Evolutionary conservation across 176 grass and related monocot genomes (phyloP), one percentile per base, ranked within the genome.

Genomic region (Metroxylon sagu): DNA sequence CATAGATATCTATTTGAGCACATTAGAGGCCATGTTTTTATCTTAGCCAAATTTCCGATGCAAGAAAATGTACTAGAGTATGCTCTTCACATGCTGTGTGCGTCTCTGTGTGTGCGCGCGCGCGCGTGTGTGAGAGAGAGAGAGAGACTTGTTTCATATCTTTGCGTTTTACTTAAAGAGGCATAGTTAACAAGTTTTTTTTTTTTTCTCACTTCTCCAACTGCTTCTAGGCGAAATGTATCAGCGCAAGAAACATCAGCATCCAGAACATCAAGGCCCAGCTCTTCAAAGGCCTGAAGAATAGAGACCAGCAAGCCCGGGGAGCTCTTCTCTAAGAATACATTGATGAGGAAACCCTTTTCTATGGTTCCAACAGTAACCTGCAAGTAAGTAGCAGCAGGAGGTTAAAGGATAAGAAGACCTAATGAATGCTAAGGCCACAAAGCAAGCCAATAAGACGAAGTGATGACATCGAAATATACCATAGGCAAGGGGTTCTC

Each of bases 271-370:
- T 62, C 71, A 43, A 90, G 87, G 5, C 82, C 76, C 17, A 90
- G 21, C 48, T 77, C 71, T 6, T 90, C 87, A 50, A 90, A 86
- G 17, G 79, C 83, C 66, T 80, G 56, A 16, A 90, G 72, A 71
- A 90, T 76, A 19, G 83, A 62, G 21, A 71, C 60, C 27, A 90
- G 75, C 26, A 90, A 49, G 28, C 79, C 79, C 5, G 82, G 79
- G 19, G 30, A 73, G 75, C 55, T 83, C 49, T 77, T 74, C 35
- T 82, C 50, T 67, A 71, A 71, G 53, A 86, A 79, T 56, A 86
- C 87, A 26, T 80, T 83, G 29, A 90, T 71, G 56, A 90, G 67
- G 68, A 83, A 90, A 29, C 82, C 76, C 49, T 65, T 70, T 14
- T 79, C 78, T 26, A 80, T 1, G 48, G 59, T 71, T 57, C 83